Evolutionary conservation across 768 basidiomycete species (phyloP).

Genomic region (Lactarius psammicola): DNA sequence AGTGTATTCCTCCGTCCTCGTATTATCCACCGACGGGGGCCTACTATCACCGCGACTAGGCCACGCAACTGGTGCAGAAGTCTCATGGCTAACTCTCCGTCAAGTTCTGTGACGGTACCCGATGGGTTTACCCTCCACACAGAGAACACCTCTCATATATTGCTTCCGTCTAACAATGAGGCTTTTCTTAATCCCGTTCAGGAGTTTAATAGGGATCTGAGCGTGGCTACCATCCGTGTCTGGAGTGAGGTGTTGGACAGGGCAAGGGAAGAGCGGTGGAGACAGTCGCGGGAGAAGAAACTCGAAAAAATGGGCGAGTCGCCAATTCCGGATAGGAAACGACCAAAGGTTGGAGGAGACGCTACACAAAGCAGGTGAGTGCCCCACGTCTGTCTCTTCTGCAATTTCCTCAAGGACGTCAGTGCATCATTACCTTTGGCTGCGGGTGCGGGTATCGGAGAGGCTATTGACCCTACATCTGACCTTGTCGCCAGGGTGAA

Average conservation of each 20-base stretch:
- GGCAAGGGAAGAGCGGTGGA: constrained; percentile 63
- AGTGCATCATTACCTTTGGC: constrained; percentile 16
- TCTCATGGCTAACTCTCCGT: constrained; percentile 1
- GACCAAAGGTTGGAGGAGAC: constrained; percentile 18
- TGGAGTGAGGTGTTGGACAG: constrained; percentile 78
- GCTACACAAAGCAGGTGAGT: constrained; percentile 9
- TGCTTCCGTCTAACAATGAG: constrained; percentile 70
- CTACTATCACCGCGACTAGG: background rate
- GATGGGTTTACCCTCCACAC: constrained; percentile 76
- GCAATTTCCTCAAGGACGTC: constrained; percentile 6
- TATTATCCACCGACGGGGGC: background rate
- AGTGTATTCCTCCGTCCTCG: background rate
- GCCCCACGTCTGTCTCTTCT: background rate
- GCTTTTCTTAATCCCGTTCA: constrained; percentile 98
- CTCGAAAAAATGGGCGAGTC: constrained; percentile 38
- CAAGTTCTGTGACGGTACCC: constrained; percentile 44
- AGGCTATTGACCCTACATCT: background rate
- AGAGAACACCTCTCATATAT: constrained; percentile 78
- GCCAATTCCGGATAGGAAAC: constrained; percentile 29
- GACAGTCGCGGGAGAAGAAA: constrained; percentile 49
- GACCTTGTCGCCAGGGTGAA: constrained; percentile 8
- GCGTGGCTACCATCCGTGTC: constrained; percentile 83
- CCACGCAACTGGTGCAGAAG: background rate
- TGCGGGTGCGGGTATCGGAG: background rate
- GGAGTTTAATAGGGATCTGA: constrained; percentile 95